phyloP scores from a whole-genome alignment of 2,329 filamentous ascomycete genomes.

The Botrytis elliptica region DNA sequence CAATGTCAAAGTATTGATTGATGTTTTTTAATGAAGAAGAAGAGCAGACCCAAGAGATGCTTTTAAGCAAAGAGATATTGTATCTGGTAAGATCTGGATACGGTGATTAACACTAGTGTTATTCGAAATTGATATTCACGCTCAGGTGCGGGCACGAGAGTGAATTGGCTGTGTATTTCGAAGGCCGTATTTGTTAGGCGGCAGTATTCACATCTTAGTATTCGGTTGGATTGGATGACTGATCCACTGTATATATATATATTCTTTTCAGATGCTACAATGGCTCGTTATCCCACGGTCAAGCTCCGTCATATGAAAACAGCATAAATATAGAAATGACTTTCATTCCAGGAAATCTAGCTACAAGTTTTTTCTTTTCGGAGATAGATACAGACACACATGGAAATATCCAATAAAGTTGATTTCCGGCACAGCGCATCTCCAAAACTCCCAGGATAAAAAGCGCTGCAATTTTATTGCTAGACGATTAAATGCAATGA shows the following conservation, averaged over 20 bases:
- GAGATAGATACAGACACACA: neutral
- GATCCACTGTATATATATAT: neutral
- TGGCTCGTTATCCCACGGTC: neutral
- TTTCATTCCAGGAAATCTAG: neutral
- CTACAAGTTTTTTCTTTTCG: neutral
- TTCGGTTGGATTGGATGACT: neutral
- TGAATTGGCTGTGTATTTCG: neutral
- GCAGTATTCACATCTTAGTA: neutral
- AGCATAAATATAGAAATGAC: neutral
- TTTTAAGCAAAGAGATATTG: neutral
- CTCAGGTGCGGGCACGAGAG: neutral
- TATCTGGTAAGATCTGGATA: neutral
- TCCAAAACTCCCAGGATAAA: neutral
- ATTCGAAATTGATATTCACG: neutral
- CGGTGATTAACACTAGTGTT: neutral
- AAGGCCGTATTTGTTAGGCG: neutral
- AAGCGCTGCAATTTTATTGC: neutral
- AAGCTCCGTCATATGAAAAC: neutral
- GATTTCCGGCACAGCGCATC: neutral
- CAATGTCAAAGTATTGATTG: neutral
- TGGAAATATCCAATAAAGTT: neutral
- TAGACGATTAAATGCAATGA: neutral
- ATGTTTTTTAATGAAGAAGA: neutral
- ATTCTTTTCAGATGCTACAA: neutral
- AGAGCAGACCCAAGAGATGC: neutral